Base-by-base conservation (phyloP, 805 yeast genomes). In the Sugiyamaella mastotermitis region DNA sequence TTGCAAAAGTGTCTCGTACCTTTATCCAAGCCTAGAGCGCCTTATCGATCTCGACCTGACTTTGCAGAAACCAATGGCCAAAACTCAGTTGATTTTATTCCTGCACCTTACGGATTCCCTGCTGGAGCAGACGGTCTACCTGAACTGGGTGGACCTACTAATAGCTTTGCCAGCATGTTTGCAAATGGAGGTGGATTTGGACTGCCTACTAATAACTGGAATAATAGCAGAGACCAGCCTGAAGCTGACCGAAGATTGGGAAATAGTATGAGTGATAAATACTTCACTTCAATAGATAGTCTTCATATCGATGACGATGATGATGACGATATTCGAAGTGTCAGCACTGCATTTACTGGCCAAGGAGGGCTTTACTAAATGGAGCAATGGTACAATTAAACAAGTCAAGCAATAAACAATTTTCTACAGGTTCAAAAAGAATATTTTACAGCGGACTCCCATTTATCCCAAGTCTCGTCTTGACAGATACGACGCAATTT, bases 1-100 rank as follows among this genome's bases (percentile, higher is more conserved):
- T 68, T 88, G 46, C 92, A 81, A 56, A 62, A 82, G 35, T 78
- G 87, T 43, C 67, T 23, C 33, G 42, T 53, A 14, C 50, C 46
- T 17, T 26, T 52, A 11, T 27, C 48, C 22, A 46, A 43, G 32
- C 54, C 54, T 14, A 31, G 45, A 15, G 11, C 21, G 23, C 41
- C 43, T 6, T 17, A 25, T 3, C 26, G 38, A 3, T 10, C 31
- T 16, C 27, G 31, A 10, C 11, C 11, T 4, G 19, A 13, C 28
- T 27, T 18, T 37, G 37, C 19, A 15, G 15, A 9, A 15, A 25
- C 17, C 2, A 5, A 7, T n/a, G 33, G 24, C 14, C 15, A 11
- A 5, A 13, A 19, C 22, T 8, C 10, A 8, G 36, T 17, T 16
- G 35, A 16, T 9, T 19, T 33, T 9, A 19, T 13, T 13, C 43